Conservation (phyloP, 1,139 yeast species). For the Zygosaccharomyces sapae region DNA sequence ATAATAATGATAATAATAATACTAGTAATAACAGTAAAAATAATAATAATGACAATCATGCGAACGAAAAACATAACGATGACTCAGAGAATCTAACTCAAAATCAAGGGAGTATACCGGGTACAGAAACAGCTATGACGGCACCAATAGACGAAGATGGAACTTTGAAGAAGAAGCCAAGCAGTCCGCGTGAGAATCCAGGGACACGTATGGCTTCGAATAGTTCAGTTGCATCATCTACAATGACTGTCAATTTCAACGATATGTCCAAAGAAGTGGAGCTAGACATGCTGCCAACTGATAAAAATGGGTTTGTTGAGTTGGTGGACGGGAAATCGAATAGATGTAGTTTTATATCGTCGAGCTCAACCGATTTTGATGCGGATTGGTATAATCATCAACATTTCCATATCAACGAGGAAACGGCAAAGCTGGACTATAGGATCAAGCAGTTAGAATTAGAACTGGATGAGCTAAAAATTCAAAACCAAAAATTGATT, state of each 20-base stretch:
- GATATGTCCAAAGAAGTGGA: constrained; percentile 17
- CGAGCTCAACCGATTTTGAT: constrained; percentile 32
- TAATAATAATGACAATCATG: neutral
- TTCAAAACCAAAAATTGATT: constrained; percentile 35
- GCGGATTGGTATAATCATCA: constrained; percentile 23
- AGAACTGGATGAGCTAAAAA: constrained; percentile 32
- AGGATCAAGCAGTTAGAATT: constrained; percentile 34
- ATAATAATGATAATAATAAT: neutral
- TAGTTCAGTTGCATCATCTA: constrained; percentile 12
- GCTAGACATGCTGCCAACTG: constrained; percentile 22
- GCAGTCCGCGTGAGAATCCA: constrained; percentile 6
- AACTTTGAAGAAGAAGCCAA: constrained; percentile 9
- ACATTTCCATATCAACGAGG: constrained; percentile 15
- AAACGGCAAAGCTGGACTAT: constrained; percentile 28
- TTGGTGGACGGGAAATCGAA: constrained; percentile 23
- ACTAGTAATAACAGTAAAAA: neutral
- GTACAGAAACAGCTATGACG: neutral
- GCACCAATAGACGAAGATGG: constrained; percentile 6
- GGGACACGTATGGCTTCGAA: constrained; percentile 7
- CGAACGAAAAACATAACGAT: neutral
- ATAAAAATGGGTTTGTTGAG: constrained; percentile 29
- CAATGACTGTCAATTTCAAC: constrained; percentile 13
- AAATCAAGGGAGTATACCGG: constrained; percentile 1
- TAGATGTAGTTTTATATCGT: constrained; percentile 34
- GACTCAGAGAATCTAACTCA: neutral